Evolutionary conservation across 2,329 filamentous ascomycete species (phyloP).

Genomic region (Stachybotrys chlorohalonatus): DNA sequence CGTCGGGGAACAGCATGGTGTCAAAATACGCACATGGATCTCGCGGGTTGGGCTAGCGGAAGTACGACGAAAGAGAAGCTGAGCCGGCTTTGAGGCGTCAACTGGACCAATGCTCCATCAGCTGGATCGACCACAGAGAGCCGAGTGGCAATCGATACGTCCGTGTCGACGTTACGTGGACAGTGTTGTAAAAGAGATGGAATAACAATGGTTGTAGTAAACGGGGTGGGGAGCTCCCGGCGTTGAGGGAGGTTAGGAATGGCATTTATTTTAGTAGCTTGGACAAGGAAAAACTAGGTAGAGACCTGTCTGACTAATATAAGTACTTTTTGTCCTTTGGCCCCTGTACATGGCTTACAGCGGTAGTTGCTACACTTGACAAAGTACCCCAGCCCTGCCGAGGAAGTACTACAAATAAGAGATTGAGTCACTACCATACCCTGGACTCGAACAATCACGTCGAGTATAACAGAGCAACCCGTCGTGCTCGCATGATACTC

Average conservation of each 20-base stretch:
- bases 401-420: not conserved
- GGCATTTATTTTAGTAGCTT: too few relatives aligned
- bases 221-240: too few relatives aligned
- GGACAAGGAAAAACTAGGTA: too few relatives aligned
- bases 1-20: slow-evolving; percentile 53
- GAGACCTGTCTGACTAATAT: too few relatives aligned
- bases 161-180: too few relatives aligned
- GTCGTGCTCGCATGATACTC: too few relatives aligned
- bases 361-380: not conserved
- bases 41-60: not conserved
- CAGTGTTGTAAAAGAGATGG: too few relatives aligned
- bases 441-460: not conserved
- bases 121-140: not conserved
- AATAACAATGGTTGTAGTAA: too few relatives aligned
- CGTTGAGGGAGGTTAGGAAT: too few relatives aligned
- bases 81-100: not conserved
- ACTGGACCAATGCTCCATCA: not conserved
- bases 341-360: not conserved
- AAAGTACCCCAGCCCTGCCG: not conserved
- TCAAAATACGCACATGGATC: not conserved
- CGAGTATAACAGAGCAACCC: not conserved
- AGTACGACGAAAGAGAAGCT: not conserved
- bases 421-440: not conserved
- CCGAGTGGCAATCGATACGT: not conserved
- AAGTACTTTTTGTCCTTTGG: not conserved